Conservation (phyloP, 441 rosid species). For the Daphne laureola region DNA sequence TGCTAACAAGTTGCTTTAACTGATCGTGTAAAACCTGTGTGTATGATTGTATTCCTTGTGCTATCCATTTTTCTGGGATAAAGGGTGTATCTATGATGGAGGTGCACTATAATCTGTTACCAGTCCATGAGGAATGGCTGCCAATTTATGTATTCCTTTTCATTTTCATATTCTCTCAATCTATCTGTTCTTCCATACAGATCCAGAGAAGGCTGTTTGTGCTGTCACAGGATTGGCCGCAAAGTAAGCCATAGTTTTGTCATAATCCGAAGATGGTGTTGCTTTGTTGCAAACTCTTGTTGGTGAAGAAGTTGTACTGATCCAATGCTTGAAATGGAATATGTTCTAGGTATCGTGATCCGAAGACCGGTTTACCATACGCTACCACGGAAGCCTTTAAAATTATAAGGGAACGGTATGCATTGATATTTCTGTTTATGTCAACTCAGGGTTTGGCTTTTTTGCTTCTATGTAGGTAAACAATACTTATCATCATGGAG, state of each 20-base stretch:
- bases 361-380: constrained; percentile 82
- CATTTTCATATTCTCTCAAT: constrained; percentile 14
- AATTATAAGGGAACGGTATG: constrained; percentile 75
- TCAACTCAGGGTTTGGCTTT: background rate
- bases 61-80: too few species aligned
- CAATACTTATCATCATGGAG: too few species aligned
- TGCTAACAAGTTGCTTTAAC: too few species aligned
- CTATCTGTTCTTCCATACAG: constrained; percentile 31
- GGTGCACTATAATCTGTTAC: background rate
- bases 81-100: background rate
- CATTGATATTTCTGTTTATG: background rate
- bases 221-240: constrained; percentile 93
- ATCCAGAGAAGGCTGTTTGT: constrained; percentile 75
- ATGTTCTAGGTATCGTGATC: constrained; percentile 74
- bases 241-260: constrained; percentile 49
- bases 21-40: too few species aligned
- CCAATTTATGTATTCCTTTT: background rate
- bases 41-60: too few species aligned
- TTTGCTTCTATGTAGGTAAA: background rate
- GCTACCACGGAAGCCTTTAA: constrained; percentile 91
- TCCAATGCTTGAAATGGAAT: constrained; percentile 7
- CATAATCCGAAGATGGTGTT: background rate
- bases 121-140: background rate
- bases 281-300: constrained; percentile 8
- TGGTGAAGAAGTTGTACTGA: background rate